A percentile compares a stretch with the other conserved stretches of the same genome.
These are phyloP conservation scores for Saraca asoca DNA, from an alignment of 331 rosid species.

Conservation along the genomic window DNA sequence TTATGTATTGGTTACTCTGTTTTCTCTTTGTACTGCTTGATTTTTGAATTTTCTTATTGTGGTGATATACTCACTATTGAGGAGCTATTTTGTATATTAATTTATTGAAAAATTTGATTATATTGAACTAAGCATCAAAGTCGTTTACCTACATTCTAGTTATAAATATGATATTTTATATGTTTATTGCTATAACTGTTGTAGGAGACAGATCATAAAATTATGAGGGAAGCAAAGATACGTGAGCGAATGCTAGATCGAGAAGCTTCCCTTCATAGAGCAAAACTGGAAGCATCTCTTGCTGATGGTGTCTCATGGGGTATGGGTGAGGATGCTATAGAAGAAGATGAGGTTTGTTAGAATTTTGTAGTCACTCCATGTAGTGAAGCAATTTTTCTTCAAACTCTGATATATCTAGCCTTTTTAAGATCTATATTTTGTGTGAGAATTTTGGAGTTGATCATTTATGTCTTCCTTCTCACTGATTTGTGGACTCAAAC, in stretches of 20 bases:
- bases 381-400: constrained; percentile 28
- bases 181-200: constrained; percentile 1
- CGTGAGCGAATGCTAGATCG: constrained; percentile 64
- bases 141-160: no score
- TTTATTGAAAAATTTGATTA: no score
- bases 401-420: constrained; percentile 22
- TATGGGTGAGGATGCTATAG: constrained; percentile 96
- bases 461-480: constrained; percentile 33
- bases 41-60: no score
- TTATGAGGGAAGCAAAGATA: constrained; percentile 58
- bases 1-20: no score
- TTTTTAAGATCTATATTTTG: constrained; percentile 22
- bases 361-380: constrained; percentile 26
- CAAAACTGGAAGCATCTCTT: constrained; percentile 70
- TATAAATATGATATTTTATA: background rate
- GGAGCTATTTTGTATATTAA: no score
- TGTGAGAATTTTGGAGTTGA: constrained; percentile 25
- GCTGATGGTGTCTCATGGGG: constrained; percentile 98
- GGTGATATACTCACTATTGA: no score
- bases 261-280: constrained; percentile 95
- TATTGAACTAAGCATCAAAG: no score
- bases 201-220: constrained; percentile 67
- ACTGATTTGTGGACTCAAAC: constrained; percentile 36
- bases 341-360: constrained; percentile 85
- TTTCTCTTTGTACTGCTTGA: no score